These are phyloP conservation scores for Diaporthe citrichinensis DNA, from an alignment of 2,329 filamentous ascomycete species.

Conservation along the genomic window DNA sequence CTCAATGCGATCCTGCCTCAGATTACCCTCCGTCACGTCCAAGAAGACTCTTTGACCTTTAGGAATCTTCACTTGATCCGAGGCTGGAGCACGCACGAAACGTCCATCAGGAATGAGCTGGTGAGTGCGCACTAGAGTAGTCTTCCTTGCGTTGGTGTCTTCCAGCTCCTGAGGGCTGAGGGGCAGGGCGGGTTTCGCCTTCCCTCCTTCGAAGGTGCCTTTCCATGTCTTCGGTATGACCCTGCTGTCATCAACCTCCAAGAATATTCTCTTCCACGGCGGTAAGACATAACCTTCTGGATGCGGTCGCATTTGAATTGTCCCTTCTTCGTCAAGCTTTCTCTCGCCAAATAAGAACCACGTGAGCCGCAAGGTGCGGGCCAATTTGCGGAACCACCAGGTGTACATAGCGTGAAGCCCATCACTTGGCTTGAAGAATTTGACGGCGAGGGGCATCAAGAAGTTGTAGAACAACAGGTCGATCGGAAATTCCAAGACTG, in stretches of 20 bases:
- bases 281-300: constrained; percentile 52
- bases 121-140: constrained; percentile 59
- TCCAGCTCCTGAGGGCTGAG: constrained; percentile 55
- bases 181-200: constrained; percentile 57
- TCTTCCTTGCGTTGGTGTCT: constrained; percentile 57
- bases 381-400: constrained; percentile 96
- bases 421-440: constrained; percentile 87
- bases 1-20: constrained; percentile 76
- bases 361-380: constrained; percentile 82
- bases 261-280: constrained; percentile 59
- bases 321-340: constrained; percentile 84
- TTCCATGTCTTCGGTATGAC: constrained; percentile 71
- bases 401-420: constrained; percentile 87
- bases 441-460: constrained; percentile 88
- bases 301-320: constrained; percentile 61
- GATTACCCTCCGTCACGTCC: constrained; percentile 77
- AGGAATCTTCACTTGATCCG: constrained; percentile 93
- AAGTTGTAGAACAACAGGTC: constrained; percentile 98
- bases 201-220: constrained; percentile 65
- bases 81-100: constrained; percentile 93
- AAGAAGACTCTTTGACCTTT: constrained; percentile 88
- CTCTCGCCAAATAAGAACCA: constrained; percentile 95
- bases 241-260: constrained; percentile 59
- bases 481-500: constrained; percentile 92
- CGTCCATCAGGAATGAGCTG: constrained; percentile 79